These are phyloP conservation scores for Globisporangium paddicum DNA, from an alignment of 352 stramenopile genomes.

Conservation along the genomic window DNA sequence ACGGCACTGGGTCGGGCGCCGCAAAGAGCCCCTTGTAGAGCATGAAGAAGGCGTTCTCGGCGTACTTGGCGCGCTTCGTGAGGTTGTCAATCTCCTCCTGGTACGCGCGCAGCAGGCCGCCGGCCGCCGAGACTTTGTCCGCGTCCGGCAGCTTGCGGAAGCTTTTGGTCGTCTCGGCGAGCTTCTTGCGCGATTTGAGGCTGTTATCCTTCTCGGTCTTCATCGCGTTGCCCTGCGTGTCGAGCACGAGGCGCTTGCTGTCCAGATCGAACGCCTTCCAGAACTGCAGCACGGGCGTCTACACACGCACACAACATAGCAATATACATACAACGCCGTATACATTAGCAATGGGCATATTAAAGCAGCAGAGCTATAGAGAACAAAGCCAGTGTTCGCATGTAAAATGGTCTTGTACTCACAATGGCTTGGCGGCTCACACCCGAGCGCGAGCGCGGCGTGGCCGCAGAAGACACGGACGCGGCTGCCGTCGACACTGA, in stretches of 20 bases:
- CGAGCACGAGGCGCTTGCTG: slow-evolving; percentile 76
- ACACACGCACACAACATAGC: background rate
- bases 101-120: slow-evolving; percentile 81
- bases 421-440: slow-evolving; percentile 30
- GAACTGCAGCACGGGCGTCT: slow-evolving; percentile 71
- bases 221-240: slow-evolving; percentile 74
- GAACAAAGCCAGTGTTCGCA: background rate
- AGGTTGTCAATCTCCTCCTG: slow-evolving; percentile 92
- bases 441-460: slow-evolving; percentile 10
- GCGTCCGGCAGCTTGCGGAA: slow-evolving; percentile 71
- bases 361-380: background rate
- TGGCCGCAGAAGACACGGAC: background rate
- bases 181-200: slow-evolving; percentile 74
- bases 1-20: slow-evolving; percentile 73
- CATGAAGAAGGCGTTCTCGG: slow-evolving; percentile 87
- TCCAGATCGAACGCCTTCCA: slow-evolving; percentile 87
- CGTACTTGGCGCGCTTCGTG: slow-evolving; percentile 88
- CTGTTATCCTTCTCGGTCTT: slow-evolving; percentile 83
- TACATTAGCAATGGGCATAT: background rate
- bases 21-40: slow-evolving; percentile 88
- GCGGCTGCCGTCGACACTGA: background rate
- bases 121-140: slow-evolving; percentile 60
- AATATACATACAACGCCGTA: background rate
- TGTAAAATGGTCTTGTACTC: background rate
- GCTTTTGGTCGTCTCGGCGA: slow-evolving; percentile 81